phyloP scores from a whole-genome alignment of 106 monocot genomes.

The Acorus gramineus region DNA sequence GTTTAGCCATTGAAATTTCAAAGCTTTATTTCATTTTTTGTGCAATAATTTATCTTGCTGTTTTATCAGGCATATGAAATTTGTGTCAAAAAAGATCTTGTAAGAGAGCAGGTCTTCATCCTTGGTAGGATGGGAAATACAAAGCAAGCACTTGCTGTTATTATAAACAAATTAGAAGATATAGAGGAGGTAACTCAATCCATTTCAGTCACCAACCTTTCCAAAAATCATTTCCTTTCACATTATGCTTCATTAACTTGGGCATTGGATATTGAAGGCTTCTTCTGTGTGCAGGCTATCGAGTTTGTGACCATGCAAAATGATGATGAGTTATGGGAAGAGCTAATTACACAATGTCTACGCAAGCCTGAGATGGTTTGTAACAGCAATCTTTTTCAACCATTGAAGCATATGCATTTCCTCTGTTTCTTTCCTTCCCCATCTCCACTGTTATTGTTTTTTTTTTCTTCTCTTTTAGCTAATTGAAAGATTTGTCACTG shows the following conservation, averaged over 20 bases:
- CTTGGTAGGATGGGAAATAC: slow-evolving; percentile 95
- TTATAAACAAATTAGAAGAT: slow-evolving; percentile 86
- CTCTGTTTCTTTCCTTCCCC: too few species aligned
- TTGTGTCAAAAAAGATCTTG: slow-evolving; percentile 50
- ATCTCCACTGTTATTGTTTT: too few species aligned
- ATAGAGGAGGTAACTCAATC: slow-evolving; percentile 65
- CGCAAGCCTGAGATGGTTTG: slow-evolving; percentile 93
- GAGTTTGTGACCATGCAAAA: slow-evolving; percentile 89
- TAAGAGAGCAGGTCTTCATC: slow-evolving; percentile 83
- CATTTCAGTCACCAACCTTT: not conserved
- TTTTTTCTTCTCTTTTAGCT: not conserved
- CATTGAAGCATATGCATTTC: too few species aligned
- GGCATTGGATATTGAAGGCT: not conserved
- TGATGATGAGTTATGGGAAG: slow-evolving; percentile 96
- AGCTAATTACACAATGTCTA: slow-evolving; percentile 77
- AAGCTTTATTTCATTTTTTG: not conserved
- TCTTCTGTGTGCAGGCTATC: slow-evolving; percentile 54
- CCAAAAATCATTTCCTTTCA: too few species aligned
- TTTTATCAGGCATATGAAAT: slow-evolving; percentile 83
- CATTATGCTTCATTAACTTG: too few species aligned
- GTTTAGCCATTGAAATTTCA: slow-evolving; percentile 2
- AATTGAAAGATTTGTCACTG: not conserved
- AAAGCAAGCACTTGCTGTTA: slow-evolving; percentile 72
- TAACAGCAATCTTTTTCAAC: not conserved
- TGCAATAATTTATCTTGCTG: too few species aligned